These are phyloP conservation scores for Lophium mytilinum DNA, from an alignment of 495 filamentous ascomycete genomes.

Conservation along the genomic window DNA sequence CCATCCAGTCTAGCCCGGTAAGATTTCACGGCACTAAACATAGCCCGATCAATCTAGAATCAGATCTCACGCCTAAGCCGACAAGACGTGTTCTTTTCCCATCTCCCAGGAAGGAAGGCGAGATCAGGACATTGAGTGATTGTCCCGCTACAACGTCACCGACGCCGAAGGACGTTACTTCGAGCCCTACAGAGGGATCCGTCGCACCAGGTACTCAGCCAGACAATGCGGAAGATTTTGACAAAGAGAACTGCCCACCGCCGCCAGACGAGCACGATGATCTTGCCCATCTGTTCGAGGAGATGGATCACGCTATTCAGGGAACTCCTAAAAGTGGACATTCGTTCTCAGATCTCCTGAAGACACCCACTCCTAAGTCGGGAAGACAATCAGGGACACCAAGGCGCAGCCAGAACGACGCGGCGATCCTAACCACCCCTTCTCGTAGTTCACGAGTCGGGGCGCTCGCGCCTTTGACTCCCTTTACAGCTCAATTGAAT, in stretches of 20 bases:
- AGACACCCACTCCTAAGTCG: slow-evolving; percentile 24
- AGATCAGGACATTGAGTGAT: slow-evolving; percentile 32
- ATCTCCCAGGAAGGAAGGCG: slow-evolving; percentile 35
- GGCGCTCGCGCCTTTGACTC: slow-evolving; percentile 32
- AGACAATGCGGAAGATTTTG: slow-evolving; percentile 44
- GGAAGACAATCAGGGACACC: background rate
- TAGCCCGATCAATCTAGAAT: slow-evolving; percentile 57
- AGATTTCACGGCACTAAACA: slow-evolving; percentile 54
- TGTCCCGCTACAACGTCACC: background rate
- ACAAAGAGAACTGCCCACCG: slow-evolving; percentile 39
- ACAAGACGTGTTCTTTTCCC: slow-evolving; percentile 74
- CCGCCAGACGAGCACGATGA: slow-evolving; percentile 23
- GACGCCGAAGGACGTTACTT: background rate
- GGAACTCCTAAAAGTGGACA: slow-evolving; percentile 16
- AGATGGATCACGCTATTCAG: slow-evolving; percentile 11
- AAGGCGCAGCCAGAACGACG: background rate
- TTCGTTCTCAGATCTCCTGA: slow-evolving; percentile 18
- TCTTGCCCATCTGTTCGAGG: slow-evolving; percentile 22
- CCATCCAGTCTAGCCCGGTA: slow-evolving; percentile 66
- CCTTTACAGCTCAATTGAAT: slow-evolving; percentile 52
- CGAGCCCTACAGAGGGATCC: background rate
- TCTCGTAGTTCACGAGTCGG: slow-evolving; percentile 1
- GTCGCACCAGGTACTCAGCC: background rate
- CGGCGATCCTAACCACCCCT: slow-evolving; percentile 7
- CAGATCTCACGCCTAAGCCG: slow-evolving; percentile 47